A percentile compares a stretch with the other conserved stretches of the same genome.
Evolutionary conservation across 2,329 filamentous ascomycete species (phyloP).

Genomic region (Paecilomyces dactylethromorphus): DNA sequence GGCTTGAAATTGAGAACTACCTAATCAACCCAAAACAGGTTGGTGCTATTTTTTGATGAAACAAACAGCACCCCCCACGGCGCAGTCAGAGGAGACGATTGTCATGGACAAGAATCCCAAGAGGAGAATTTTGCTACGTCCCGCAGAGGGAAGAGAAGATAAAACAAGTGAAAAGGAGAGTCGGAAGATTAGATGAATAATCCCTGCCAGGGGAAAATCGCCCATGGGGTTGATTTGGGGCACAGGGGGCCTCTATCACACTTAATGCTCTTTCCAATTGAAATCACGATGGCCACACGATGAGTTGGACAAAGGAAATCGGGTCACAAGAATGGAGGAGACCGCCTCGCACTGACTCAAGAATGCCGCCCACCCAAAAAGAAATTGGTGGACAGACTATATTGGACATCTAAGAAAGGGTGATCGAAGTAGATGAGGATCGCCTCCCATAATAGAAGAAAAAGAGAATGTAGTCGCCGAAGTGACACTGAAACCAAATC

Average conservation of each 20-base stretch:
- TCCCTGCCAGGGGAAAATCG: neutral
- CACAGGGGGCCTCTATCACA: neutral
- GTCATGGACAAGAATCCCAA: too few relatives aligned
- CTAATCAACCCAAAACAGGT: too few relatives aligned
- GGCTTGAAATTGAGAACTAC: too few relatives aligned
- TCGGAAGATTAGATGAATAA: neutral
- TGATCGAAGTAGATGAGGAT: neutral
- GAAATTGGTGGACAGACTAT: neutral
- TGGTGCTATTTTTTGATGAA: too few relatives aligned
- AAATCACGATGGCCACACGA: neutral
- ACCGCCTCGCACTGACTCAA: neutral
- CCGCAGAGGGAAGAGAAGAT: neutral
- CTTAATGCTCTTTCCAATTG: neutral
- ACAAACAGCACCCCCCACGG: too few relatives aligned
- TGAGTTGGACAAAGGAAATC: neutral
- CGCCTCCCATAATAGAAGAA: neutral
- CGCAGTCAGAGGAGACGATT: too few relatives aligned
- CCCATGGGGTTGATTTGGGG: neutral
- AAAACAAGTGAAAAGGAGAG: neutral
- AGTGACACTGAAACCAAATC: neutral
- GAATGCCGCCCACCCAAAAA: neutral
- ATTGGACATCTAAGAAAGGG: neutral
- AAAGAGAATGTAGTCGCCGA: neutral
- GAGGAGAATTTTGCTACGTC: too few relatives aligned
- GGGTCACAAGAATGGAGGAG: neutral